A percentile compares a stretch with the other conserved stretches of the same genome.
Evolutionary conservation across 495 filamentous ascomycete genomes (phyloP).

Genomic region (Entonaema liquescens): DNA sequence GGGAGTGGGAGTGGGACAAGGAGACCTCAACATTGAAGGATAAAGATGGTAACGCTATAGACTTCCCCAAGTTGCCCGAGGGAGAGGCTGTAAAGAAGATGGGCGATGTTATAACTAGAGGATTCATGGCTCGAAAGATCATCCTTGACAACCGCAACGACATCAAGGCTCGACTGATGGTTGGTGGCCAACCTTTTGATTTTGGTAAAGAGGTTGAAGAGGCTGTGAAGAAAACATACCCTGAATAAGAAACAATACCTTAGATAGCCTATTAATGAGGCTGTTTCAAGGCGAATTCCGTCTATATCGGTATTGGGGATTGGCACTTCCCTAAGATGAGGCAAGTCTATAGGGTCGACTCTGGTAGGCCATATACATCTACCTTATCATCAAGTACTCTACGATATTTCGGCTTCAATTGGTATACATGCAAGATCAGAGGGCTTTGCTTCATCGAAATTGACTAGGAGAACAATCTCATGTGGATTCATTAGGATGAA

Average conservation of each 20-base stretch:
- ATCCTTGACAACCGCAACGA: constrained; percentile 41
- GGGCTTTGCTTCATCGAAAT: neutral
- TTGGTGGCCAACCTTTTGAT: constrained; percentile 33
- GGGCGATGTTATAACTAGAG: constrained; percentile 22
- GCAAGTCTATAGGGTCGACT: too few relatives aligned
- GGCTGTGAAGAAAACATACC: constrained; percentile 23
- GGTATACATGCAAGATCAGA: neutral
- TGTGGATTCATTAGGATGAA: neutral
- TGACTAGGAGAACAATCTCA: neutral
- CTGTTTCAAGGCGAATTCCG: too few relatives aligned
- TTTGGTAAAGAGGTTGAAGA: constrained; percentile 40
- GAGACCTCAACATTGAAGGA: constrained; percentile 52
- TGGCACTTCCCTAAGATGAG: too few relatives aligned
- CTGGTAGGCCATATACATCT: too few relatives aligned
- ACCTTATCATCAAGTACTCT: neutral
- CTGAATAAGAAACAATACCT: too few relatives aligned
- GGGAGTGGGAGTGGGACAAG: constrained; percentile 43
- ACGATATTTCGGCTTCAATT: neutral
- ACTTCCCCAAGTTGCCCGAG: constrained; percentile 43
- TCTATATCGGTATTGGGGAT: too few relatives aligned
- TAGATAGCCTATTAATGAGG: too few relatives aligned
- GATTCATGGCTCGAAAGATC: constrained; percentile 37
- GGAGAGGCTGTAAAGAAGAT: constrained; percentile 11
- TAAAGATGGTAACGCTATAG: constrained; percentile 48
- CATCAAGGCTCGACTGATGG: constrained; percentile 28